These are phyloP conservation scores for Paraleonurus japonicus DNA, from an alignment of 257 asterid species.

Conservation along the genomic window DNA sequence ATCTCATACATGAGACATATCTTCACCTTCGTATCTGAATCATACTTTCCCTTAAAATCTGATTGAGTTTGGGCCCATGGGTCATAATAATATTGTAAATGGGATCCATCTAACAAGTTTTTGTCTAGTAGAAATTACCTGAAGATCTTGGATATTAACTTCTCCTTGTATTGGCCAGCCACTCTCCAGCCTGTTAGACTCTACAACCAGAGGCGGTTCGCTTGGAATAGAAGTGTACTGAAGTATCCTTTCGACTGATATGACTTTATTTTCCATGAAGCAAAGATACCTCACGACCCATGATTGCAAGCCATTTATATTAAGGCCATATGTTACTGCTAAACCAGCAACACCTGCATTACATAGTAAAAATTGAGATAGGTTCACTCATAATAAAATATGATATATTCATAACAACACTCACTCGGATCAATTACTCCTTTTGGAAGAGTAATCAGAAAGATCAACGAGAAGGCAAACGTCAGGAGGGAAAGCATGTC, in stretches of 20 bases:
- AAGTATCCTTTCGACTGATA: conserved; percentile 88
- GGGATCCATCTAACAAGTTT: too few relatives aligned
- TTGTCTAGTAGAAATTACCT: conserved; percentile 51
- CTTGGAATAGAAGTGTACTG: conserved; percentile 65
- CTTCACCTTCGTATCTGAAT: too few relatives aligned
- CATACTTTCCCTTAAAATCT: too few relatives aligned
- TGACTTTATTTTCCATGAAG: conserved; percentile 70
- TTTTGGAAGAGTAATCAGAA: conserved; percentile 67
- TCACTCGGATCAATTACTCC: conserved; percentile 85
- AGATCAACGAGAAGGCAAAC: conserved; percentile 61
- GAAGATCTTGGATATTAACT: conserved; percentile 66
- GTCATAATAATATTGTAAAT: too few relatives aligned
- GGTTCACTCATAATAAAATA: not conserved
- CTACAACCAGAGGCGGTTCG: conserved; percentile 79
- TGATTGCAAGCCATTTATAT: conserved; percentile 61
- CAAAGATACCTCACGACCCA: conserved; percentile 77
- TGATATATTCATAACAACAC: conserved; percentile 16
- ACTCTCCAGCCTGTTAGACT: conserved; percentile 55
- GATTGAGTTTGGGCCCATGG: too few relatives aligned
- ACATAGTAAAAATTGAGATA: not conserved
- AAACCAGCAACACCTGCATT: conserved; percentile 82
- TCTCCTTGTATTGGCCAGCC: conserved; percentile 77
- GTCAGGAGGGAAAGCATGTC: conserved; percentile 69
- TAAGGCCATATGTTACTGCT: conserved; percentile 86
- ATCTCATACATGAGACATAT: too few relatives aligned